These are phyloP conservation scores for Mallotus japonicus DNA, from an alignment of 441 rosid species.

Conservation along the genomic window DNA sequence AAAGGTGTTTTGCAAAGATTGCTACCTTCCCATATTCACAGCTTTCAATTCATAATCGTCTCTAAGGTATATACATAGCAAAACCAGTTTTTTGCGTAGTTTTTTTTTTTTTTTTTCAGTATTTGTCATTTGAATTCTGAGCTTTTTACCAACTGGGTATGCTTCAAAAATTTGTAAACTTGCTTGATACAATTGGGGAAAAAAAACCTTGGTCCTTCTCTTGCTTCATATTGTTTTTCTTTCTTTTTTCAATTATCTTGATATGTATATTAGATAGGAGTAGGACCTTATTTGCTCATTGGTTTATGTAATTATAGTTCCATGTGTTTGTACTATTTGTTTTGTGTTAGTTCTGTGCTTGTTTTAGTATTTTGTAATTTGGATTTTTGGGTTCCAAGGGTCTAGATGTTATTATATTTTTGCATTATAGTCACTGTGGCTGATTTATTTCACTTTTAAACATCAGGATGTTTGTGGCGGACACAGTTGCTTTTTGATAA, in stretches of 20 bases:
- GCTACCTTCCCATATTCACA: conserved; percentile 61
- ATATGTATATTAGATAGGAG: background rate
- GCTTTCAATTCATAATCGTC: conserved; percentile 70
- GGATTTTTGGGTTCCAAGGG: background rate
- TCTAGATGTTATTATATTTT: background rate
- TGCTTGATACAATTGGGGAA: background rate
- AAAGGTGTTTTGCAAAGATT: conserved; percentile 62
- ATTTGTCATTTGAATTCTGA: background rate
- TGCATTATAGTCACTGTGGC: conserved; percentile 8
- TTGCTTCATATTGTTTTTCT: background rate
- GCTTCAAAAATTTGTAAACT: background rate
- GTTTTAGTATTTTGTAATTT: background rate
- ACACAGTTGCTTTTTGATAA: conserved; percentile 63
- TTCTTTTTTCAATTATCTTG: background rate
- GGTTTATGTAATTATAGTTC: background rate
- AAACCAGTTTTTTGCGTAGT: background rate
- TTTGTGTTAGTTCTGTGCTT: background rate
- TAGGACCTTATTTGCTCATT: background rate
- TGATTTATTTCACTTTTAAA: conserved; percentile 26
- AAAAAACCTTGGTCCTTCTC: no score
- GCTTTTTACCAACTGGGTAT: conserved; percentile 10
- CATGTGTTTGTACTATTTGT: no score
- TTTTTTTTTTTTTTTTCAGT: background rate
- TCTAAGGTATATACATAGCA: conserved; percentile 48
- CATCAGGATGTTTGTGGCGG: conserved; percentile 85